Evolutionary conservation across 2,329 filamentous ascomycete genomes (phyloP), one percentile per base, ranked within the genome.

Genomic region (Ophiocordyceps robertsii): DNA sequence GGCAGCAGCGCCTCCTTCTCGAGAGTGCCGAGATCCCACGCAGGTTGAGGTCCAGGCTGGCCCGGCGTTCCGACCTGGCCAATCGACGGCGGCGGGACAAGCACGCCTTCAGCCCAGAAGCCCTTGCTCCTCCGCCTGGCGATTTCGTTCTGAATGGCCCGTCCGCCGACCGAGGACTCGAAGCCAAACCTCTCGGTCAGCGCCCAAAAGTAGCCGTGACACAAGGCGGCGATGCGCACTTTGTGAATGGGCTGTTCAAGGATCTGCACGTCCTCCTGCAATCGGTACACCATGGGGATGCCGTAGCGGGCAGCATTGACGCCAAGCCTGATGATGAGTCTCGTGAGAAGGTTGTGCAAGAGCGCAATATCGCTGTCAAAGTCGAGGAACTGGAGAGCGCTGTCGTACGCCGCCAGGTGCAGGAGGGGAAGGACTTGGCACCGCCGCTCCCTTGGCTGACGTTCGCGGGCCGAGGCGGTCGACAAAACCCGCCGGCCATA

Each of bases 361-460:
- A 93, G 64, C 27, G 86, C 65, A 29, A 93, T 73, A 51, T 94
- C 87, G 0, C 77, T 70, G 47, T 92, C 84, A 37, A 74, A 80
- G 24, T 81, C 73, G 19, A 84, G 70, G 49, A 70, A 78, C 52
- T 92, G 82, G 19, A 90, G 64, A 8, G 85, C 84, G 50, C 84
- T 85, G 58, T 96, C 90, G 59, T 93, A 95, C n/a, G 92, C 74
- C 40, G 84, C 81, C 37, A 95, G 70, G 61, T 95, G 89, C 3
- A 96, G 68, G 4, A 93, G 69, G 42, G 86, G 77, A 39, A 95
- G 63, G 56, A 94, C 95, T 35, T 77, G 80, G n/a, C 77, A 79
- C 36, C 74, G 73, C 3, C 68, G 65, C 9, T 64, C 63, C 46
- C 55, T 55, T 17, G 65, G 56, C 14, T 67, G 65, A 47, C 73